Percentiles rank a stretch among this genome's conserved stretches.
Evolutionary conservation across 2,329 filamentous ascomycete genomes (phyloP).

Genomic region (Coniochaeta prunicola): DNA sequence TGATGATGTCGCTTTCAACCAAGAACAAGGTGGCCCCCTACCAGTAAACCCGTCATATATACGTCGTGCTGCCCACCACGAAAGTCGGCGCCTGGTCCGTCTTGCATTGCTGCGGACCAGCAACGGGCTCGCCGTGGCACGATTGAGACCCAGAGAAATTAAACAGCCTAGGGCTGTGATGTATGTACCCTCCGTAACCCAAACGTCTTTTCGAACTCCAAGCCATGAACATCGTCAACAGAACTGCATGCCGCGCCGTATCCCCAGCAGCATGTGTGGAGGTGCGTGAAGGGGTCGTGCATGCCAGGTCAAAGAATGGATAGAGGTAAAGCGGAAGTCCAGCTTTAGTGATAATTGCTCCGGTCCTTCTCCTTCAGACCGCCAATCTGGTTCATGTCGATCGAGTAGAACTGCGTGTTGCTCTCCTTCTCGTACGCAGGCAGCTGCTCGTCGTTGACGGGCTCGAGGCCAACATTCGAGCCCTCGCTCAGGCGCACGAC

Average conservation of each 20-base stretch:
- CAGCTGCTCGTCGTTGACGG: slow-evolving; percentile 70
- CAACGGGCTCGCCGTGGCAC: background rate
- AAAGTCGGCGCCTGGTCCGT: background rate
- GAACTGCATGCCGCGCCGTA: background rate
- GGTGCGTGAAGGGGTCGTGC: background rate
- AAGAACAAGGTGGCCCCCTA: background rate
- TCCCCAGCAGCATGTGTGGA: background rate
- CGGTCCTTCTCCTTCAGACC: slow-evolving; percentile 84
- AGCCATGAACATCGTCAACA: slow-evolving; percentile 3
- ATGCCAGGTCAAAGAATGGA: background rate
- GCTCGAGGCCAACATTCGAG: slow-evolving; percentile 79
- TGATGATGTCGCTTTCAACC: background rate
- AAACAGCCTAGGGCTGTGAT: background rate
- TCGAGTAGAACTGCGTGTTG: slow-evolving; percentile 76
- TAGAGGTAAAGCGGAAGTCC: background rate
- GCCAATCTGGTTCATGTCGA: slow-evolving; percentile 91
- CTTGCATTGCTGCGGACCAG: background rate
- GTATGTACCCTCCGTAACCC: background rate
- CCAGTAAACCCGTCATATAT: slow-evolving; percentile 1
- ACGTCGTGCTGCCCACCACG: background rate
- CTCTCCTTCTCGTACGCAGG: slow-evolving; percentile 84
- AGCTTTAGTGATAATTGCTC: slow-evolving; percentile 20
- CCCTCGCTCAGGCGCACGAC: slow-evolving; percentile 81
- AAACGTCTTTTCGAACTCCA: slow-evolving; percentile 1
- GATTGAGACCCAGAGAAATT: background rate